These are phyloP conservation scores for Trichoderma citrinoviride DNA, from an alignment of 2,329 filamentous ascomycete species.

Conservation along the genomic window DNA sequence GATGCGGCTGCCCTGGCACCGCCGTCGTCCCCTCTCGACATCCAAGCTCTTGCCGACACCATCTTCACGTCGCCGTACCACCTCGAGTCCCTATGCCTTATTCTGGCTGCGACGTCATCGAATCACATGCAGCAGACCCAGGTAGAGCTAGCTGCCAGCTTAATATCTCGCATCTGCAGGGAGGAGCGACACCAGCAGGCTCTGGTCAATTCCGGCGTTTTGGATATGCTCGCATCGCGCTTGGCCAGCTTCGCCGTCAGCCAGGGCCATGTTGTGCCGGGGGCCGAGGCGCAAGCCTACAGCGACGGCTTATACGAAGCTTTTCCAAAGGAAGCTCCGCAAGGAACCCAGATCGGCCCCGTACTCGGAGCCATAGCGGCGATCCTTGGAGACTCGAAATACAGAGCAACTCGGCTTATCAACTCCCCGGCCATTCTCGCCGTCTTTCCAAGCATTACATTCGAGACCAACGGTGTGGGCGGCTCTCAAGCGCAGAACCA, in stretches of 20 bases:
- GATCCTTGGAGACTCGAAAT: slow-evolving; percentile 76
- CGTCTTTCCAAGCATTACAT: slow-evolving; percentile 62
- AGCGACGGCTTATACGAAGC: slow-evolving; percentile 54
- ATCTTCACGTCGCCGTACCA: slow-evolving; percentile 62
- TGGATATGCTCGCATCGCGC: slow-evolving; percentile 74
- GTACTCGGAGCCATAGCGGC: slow-evolving; percentile 75
- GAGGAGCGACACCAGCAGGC: slow-evolving; percentile 67
- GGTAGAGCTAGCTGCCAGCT: slow-evolving; percentile 55
- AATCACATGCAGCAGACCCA: slow-evolving; percentile 58
- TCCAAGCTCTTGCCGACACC: slow-evolving; percentile 55
- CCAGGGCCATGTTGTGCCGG: slow-evolving; percentile 66
- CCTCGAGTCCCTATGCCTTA: slow-evolving; percentile 60
- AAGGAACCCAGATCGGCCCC: slow-evolving; percentile 59
- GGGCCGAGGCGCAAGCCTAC: slow-evolving; percentile 55
- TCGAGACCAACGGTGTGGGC: slow-evolving; percentile 27
- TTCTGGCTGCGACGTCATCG: slow-evolving; percentile 59
- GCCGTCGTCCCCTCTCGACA: slow-evolving; percentile 47
- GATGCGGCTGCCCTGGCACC: slow-evolving; percentile 60
- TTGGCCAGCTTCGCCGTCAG: slow-evolving; percentile 69
- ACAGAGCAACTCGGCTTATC: slow-evolving; percentile 68
- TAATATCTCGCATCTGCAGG: slow-evolving; percentile 60
- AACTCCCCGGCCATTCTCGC: slow-evolving; percentile 67
- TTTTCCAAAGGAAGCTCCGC: slow-evolving; percentile 61
- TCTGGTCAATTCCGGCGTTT: slow-evolving; percentile 69
- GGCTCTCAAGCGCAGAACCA: slow-evolving; percentile 43